phyloP scores from a whole-genome alignment of 331 rosid species.

The Phaseolus coccineus region DNA sequence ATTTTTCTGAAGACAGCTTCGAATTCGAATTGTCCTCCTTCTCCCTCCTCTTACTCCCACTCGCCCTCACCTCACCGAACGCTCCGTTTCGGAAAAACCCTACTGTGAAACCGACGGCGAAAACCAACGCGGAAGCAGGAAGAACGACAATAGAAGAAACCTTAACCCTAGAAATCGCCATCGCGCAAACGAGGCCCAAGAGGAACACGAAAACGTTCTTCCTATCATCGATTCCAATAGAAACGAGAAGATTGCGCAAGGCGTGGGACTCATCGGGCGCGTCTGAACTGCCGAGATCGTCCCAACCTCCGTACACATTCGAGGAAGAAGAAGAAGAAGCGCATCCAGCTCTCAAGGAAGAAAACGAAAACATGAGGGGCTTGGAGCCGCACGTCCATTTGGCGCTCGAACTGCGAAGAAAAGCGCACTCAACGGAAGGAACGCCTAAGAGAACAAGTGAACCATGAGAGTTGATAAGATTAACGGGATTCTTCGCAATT shows the following conservation, averaged over 20 bases:
- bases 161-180: conserved; percentile 87
- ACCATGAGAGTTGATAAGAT: conserved; percentile 35
- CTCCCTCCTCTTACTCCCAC: conserved; percentile 60
- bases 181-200: conserved; percentile 73
- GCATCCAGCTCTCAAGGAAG: conserved; percentile 52
- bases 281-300: conserved; percentile 53
- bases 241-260: conserved; percentile 67
- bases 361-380: conserved; percentile 43
- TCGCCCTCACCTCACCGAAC: conserved; percentile 50
- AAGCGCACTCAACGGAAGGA: conserved; percentile 44
- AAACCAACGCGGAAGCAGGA: conserved; percentile 77
- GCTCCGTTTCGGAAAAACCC: conserved; percentile 71
- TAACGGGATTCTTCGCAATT: conserved; percentile 41
- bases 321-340: conserved; percentile 51
- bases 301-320: conserved; percentile 84
- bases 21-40: conserved; percentile 59
- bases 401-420: conserved; percentile 38
- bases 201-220: conserved; percentile 67
- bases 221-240: conserved; percentile 69
- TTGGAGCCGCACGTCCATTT: conserved; percentile 47
- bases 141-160: conserved; percentile 76
- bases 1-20: conserved; percentile 56
- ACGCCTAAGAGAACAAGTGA: conserved; percentile 41
- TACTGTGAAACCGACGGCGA: conserved; percentile 72
- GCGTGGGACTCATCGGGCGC: conserved; percentile 62